Percentiles rank a stretch among this genome's conserved stretches.
Evolutionary conservation across 768 basidiomycete genomes (phyloP).

Genomic region (Naematelia aurantialba): DNA sequence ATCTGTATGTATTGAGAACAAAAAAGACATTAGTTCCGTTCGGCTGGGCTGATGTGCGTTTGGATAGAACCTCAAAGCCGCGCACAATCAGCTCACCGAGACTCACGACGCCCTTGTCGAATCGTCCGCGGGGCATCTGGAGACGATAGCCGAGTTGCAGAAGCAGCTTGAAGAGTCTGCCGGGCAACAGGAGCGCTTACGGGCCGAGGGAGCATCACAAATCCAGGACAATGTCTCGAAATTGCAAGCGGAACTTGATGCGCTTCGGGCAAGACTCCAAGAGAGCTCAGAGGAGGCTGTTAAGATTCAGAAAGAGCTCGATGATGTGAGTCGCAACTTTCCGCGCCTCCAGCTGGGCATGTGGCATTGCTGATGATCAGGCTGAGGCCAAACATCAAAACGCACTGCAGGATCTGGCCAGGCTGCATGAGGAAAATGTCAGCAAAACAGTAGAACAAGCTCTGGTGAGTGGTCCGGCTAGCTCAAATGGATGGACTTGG

Average conservation of each 20-base stretch:
- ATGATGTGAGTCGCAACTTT: background rate
- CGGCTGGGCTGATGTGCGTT: constrained; percentile 4
- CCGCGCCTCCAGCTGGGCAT: background rate
- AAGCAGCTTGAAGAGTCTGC: constrained; percentile 5
- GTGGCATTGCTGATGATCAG: too few species aligned
- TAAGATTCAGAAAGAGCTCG: background rate
- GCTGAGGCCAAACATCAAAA: too few species aligned
- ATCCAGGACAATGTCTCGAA: too few species aligned
- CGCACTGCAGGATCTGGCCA: too few species aligned
- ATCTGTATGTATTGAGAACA: constrained; percentile 2
- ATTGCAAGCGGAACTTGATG: background rate
- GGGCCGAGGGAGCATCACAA: too few species aligned
- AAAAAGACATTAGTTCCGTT: too few species aligned
- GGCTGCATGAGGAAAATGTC: background rate
- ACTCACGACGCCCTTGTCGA: constrained; percentile 14
- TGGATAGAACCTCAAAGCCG: constrained; percentile 7
- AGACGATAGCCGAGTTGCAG: constrained; percentile 13
- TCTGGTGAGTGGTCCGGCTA: background rate
- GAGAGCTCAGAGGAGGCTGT: background rate
- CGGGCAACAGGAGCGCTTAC: background rate
- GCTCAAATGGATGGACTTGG: too few species aligned
- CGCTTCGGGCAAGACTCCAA: background rate
- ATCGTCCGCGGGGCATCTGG: constrained; percentile 12
- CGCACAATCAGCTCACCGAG: constrained; percentile 18
- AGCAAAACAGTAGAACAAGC: background rate